phyloP scores from a whole-genome alignment of 345 rosid genomes.

The Rhizophora mangle region DNA sequence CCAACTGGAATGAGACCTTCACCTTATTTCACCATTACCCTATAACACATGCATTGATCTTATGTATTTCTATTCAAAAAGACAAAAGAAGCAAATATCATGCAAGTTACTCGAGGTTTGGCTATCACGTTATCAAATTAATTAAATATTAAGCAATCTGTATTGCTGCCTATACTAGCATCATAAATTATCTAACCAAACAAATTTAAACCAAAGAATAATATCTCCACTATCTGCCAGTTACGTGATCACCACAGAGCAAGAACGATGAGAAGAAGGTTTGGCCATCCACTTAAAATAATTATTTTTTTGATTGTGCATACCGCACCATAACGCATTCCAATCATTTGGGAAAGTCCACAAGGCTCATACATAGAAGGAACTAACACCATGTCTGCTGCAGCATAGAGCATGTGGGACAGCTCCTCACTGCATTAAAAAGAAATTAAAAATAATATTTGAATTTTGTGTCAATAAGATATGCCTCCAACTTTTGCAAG shows the following conservation, averaged over 20 bases:
- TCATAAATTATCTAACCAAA: not conserved
- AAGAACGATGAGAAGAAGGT: not conserved
- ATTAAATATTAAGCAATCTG: not conserved
- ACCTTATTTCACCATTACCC: not conserved
- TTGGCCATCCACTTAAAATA: not conserved
- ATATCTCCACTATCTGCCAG: not conserved
- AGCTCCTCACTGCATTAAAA: conserved; percentile 48
- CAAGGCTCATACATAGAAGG: conserved; percentile 65
- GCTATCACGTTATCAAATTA: not conserved
- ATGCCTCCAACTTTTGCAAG: not conserved
- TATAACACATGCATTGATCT: not conserved
- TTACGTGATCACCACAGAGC: not conserved
- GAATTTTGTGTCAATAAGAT: not conserved
- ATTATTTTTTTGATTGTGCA: conserved; percentile 13
- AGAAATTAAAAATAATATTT: not conserved
- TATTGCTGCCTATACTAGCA: not conserved
- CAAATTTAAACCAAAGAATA: not conserved
- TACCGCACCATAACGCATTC: conserved; percentile 61
- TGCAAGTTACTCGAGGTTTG: not conserved
- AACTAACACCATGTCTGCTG: conserved; percentile 57
- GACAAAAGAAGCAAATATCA: not conserved
- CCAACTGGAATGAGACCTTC: conserved; percentile 4
- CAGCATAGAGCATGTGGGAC: conserved; percentile 63
- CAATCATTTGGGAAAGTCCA: conserved; percentile 66
- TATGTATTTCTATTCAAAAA: not conserved